Conservation (phyloP, 148 eudicot species). For the Silene uniflora region DNA sequence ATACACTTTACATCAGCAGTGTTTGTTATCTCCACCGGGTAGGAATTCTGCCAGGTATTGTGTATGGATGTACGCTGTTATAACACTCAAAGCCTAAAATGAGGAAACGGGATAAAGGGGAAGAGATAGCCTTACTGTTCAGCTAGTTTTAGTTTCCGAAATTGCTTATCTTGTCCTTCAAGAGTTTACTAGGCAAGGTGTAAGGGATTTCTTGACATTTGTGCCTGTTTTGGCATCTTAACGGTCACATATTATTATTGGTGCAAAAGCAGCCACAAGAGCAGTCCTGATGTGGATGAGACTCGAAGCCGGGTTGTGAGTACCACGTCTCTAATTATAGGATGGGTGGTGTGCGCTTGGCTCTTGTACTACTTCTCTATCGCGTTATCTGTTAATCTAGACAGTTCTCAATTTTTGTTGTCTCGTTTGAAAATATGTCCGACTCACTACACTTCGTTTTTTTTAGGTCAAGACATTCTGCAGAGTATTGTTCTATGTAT, state of each 20-base stretch:
- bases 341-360: neutral
- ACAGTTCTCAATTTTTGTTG: conserved; percentile 9
- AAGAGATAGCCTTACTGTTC: neutral
- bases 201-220: neutral
- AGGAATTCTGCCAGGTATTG: neutral
- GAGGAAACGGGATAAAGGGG: neutral
- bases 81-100: neutral
- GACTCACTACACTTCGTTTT: conserved; percentile 22
- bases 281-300: neutral
- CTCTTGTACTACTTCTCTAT: neutral
- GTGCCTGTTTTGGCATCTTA: neutral
- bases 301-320: too few species aligned
- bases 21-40: neutral
- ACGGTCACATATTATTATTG: neutral
- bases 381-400: neutral
- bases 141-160: neutral
- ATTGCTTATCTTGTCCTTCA: neutral
- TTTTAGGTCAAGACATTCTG: conserved; percentile 46
- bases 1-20: neutral
- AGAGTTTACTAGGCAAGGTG: neutral
- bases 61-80: neutral
- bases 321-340: neutral
- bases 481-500: conserved; percentile 66
- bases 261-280: neutral
- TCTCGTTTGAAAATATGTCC: neutral